Evolutionary conservation across 2,329 filamentous ascomycete species (phyloP), one percentile per base, ranked within the genome.

Genomic region (Colletotrichum sp.): DNA sequence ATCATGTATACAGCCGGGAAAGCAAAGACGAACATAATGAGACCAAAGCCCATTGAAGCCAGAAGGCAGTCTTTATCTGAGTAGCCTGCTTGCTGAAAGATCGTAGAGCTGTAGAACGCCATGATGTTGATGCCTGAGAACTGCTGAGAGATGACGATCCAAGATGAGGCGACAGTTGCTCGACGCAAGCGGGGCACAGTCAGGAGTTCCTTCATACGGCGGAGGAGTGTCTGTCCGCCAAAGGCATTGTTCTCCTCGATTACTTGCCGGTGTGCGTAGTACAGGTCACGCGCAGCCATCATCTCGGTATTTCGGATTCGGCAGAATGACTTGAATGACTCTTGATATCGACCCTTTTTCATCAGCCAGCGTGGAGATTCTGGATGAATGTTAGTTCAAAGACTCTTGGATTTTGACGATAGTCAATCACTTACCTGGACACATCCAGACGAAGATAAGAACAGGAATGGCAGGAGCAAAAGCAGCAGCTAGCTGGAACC

Each of bases 361-460:
- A 93, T 91, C 68, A 89, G 86, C 90, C 91, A 93, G 75, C 92
- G 89, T 1, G 92, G 92, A 6, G 90, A 92, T 80, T 93, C 91
- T 8, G 6, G 6, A 5, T 18, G 24, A 2, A 4, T 30, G 7
- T 61, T 4, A 74, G 36, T 5, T 0, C 32, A 26, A 18, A 3
- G 2, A 18, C 3, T 8, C 12, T n/a, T 10, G 6, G 0, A 26
- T 2, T 1, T 14, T 16, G 13, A 16, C 0, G 1, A 32, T 1
- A 16, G 10, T 65, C 18, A 4, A 2, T 12, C 6, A 57, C 75
- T 16, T 57, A 77, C 75, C 75, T 43, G 92, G 92, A 75, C 92
- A 93, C 74, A 92, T 86, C 79, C 89, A 94, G 72, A 94, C 86
- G 65, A 86, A 83, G 1, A 88, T 64, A 16, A 91, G 24, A 3